Evolutionary conservation across 2,329 filamentous ascomycete genomes (phyloP).

Genomic region (Lecanosticta acicola): DNA sequence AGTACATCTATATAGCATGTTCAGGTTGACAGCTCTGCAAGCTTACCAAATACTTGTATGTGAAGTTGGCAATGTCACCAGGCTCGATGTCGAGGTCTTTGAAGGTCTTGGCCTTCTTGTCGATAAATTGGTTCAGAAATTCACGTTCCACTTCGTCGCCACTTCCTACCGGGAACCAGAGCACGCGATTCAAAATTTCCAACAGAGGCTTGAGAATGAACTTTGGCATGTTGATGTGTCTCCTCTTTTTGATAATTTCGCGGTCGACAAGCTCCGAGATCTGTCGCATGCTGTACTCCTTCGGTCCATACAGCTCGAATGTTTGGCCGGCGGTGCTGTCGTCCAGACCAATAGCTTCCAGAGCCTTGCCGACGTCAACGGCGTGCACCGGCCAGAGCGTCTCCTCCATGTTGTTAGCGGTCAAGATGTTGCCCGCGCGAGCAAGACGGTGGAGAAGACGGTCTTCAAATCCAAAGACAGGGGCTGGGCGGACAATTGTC

Average conservation of each 20-base stretch:
- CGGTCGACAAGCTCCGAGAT: conserved; percentile 82
- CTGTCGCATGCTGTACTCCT: conserved; percentile 82
- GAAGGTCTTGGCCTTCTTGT: conserved; percentile 89
- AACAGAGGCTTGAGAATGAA: conserved; percentile 68
- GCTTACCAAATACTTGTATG: conserved; percentile 88
- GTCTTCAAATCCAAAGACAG: conserved; percentile 93
- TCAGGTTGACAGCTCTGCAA: not conserved
- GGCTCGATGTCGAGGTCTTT: conserved; percentile 87
- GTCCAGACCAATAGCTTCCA: conserved; percentile 86
- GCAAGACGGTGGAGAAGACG: conserved; percentile 82
- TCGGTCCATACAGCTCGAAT: conserved; percentile 89
- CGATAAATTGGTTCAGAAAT: conserved; percentile 88
- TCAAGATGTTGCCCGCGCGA: conserved; percentile 72
- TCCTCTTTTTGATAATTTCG: conserved; percentile 84
- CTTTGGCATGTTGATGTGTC: conserved; percentile 89
- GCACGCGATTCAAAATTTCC: conserved; percentile 66
- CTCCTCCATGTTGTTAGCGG: conserved; percentile 89
- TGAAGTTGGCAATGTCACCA: conserved; percentile 76
- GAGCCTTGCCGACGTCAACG: conserved; percentile 81
- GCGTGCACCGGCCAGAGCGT: conserved; percentile 86
- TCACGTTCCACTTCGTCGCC: conserved; percentile 85
- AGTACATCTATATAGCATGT: conserved; percentile 23
- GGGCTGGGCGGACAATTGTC: conserved; percentile 89
- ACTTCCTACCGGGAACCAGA: conserved; percentile 86
- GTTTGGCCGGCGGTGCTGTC: conserved; percentile 87